A percentile compares a stretch with the other conserved stretches of the same genome.
These are phyloP conservation scores for Chlorella sorokiniana DNA, from an alignment of 139 green algal genomes.

Conservation along the genomic window DNA sequence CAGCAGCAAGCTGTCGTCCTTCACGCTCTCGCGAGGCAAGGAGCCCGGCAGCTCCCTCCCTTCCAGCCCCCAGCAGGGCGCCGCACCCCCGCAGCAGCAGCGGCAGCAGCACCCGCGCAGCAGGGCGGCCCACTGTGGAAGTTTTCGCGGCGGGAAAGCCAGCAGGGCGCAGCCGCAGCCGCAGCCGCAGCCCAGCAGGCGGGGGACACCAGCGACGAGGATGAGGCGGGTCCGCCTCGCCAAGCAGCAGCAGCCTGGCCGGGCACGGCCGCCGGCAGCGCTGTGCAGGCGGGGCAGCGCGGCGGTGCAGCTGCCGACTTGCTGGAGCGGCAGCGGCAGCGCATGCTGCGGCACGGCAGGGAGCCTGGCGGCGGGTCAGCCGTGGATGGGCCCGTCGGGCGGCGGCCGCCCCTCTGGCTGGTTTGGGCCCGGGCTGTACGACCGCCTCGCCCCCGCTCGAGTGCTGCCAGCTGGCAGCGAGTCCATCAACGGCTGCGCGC, in stretches of 20 bases:
- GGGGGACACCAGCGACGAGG: background rate
- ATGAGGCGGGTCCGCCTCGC: background rate
- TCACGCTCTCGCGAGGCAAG: background rate
- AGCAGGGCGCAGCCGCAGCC: background rate
- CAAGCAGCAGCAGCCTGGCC: background rate
- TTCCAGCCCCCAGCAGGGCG: background rate
- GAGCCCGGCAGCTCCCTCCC: background rate
- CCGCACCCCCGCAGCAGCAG: background rate
- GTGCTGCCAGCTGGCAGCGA: constrained; percentile 35
- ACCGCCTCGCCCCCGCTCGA: constrained; percentile 16
- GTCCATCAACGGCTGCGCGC: constrained; percentile 31
- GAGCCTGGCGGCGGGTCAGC: background rate
- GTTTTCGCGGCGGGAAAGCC: background rate
- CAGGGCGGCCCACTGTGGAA: background rate
- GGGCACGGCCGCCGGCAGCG: background rate
- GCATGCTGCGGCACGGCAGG: constrained; percentile 17
- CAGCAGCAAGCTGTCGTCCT: background rate
- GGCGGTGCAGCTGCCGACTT: background rate
- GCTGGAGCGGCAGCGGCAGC: constrained; percentile 40
- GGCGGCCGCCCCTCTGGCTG: background rate
- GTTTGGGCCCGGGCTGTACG: constrained; percentile 19
- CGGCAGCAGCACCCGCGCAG: background rate
- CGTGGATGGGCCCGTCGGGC: background rate
- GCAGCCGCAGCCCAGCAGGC: background rate
- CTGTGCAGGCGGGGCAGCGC: background rate